phyloP scores from a whole-genome alignment of 2,329 filamentous ascomycete species.

The Pseudogymnoascus sp. region DNA sequence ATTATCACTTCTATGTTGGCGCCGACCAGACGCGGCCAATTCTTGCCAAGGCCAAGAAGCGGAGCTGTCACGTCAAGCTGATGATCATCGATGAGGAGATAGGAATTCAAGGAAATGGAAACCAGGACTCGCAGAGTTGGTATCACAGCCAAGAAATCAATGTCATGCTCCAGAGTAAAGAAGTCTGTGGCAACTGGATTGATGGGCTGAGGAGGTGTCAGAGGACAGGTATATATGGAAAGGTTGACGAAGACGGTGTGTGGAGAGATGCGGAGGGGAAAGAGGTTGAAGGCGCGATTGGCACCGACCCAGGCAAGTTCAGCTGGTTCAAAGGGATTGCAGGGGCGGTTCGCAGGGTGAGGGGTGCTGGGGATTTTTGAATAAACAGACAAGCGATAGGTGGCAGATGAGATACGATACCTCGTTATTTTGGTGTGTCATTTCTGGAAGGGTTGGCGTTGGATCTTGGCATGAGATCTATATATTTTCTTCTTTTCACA shows the following conservation, averaged over 20 bases:
- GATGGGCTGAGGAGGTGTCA: constrained; percentile 57
- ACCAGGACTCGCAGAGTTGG: constrained; percentile 76
- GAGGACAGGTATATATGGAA: constrained; percentile 56
- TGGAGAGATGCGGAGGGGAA: constrained; percentile 50
- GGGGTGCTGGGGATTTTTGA: constrained; percentile 46
- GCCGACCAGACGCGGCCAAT: constrained; percentile 66
- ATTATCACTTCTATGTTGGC: constrained; percentile 63
- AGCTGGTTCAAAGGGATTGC: constrained; percentile 51
- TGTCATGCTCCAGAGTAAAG: constrained; percentile 59
- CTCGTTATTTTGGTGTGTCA: neutral
- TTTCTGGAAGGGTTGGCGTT: neutral
- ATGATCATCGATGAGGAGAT: constrained; percentile 65
- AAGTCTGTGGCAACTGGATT: constrained; percentile 57
- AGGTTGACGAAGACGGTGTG: constrained; percentile 49
- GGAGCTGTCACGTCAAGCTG: constrained; percentile 71
- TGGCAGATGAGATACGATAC: neutral
- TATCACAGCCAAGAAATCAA: constrained; percentile 74
- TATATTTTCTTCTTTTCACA: neutral
- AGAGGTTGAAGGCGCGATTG: constrained; percentile 43
- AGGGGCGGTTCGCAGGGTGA: constrained; percentile 51
- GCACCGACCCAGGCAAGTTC: constrained; percentile 47
- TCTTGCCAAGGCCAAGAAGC: constrained; percentile 55
- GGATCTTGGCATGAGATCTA: neutral
- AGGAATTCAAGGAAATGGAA: constrained; percentile 67
- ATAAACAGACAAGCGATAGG: neutral